A percentile compares a stretch with the other conserved stretches of the same genome.
These are phyloP conservation scores for Panicum virgatum DNA, from an alignment of 202 grass and related monocot species.

Conservation along the genomic window DNA sequence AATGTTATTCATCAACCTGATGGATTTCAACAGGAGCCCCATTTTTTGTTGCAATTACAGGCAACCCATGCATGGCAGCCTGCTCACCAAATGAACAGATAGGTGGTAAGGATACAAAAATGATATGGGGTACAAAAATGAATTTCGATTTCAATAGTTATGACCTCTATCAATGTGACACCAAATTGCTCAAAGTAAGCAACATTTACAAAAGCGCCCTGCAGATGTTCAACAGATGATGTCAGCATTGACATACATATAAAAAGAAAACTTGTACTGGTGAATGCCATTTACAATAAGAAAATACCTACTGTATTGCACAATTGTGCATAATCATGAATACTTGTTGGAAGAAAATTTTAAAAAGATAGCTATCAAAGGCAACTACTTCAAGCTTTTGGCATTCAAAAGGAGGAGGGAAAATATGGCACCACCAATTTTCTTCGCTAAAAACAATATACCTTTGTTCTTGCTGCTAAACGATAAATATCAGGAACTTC, in stretches of 20 bases:
- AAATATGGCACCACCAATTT: slow-evolving; percentile 2
- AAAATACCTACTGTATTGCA: slow-evolving; percentile 6
- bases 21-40: slow-evolving; percentile 98
- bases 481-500: slow-evolving; percentile 97
- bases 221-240: slow-evolving; percentile 40
- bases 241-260: slow-evolving; percentile 10
- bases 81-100: slow-evolving; percentile 44
- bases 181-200: slow-evolving; percentile 99
- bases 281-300: slow-evolving; percentile 9
- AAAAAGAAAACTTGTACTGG: slow-evolving; percentile 8
- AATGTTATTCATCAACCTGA: slow-evolving; percentile 56
- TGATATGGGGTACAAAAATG: slow-evolving; percentile 15
- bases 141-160: slow-evolving; percentile 28
- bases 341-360: slow-evolving; percentile 21
- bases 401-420: slow-evolving; percentile 1
- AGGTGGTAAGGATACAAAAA: slow-evolving; percentile 26
- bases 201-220: slow-evolving; percentile 99
- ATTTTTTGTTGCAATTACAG: slow-evolving; percentile 97
- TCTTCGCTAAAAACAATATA: slow-evolving; percentile 29
- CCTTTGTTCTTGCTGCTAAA: slow-evolving; percentile 94
- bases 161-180: slow-evolving; percentile 98
- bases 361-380: slow-evolving; percentile 28
- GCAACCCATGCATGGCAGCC: slow-evolving; percentile 92
- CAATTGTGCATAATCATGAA: not conserved
- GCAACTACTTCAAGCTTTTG: slow-evolving; percentile 14